phyloP scores from a whole-genome alignment of 2,329 filamentous ascomycete species.

The Alternaria metachromatica region DNA sequence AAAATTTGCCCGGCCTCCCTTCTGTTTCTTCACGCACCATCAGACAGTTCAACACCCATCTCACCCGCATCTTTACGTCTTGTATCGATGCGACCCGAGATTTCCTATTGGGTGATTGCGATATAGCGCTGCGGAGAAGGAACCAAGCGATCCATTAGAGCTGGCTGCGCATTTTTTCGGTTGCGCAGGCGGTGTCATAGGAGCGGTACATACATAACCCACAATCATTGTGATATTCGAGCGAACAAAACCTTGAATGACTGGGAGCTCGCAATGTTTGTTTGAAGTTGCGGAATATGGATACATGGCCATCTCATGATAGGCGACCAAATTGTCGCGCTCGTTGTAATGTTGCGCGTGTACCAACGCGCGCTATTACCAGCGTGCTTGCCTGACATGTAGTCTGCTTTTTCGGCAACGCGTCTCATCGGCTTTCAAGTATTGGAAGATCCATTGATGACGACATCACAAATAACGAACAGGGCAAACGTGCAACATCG shows the following conservation, averaged over 20 bases:
- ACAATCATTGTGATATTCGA: not conserved
- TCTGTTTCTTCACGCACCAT: constrained; percentile 43
- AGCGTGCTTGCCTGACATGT: not conserved
- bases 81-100: constrained; percentile 44
- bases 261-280: not conserved
- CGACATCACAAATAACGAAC: too few species aligned
- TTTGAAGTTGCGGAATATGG: not conserved
- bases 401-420: not conserved
- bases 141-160: constrained; percentile 71
- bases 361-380: not conserved
- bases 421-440: not conserved
- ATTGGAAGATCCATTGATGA: too few species aligned
- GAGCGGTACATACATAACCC: constrained; percentile 67
- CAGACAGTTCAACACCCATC: constrained; percentile 50
- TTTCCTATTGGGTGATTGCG: constrained; percentile 55
- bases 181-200: constrained; percentile 88
- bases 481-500: too few species aligned
- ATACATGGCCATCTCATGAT: not conserved
- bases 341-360: not conserved
- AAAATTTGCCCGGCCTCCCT: constrained; percentile 14
- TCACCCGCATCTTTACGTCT: constrained; percentile 47
- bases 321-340: not conserved
- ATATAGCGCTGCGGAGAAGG: constrained; percentile 67
- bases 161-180: constrained; percentile 69
- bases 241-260: not conserved